These are phyloP conservation scores for Podospora comata DNA, from an alignment of 495 filamentous ascomycete genomes.

Conservation along the genomic window DNA sequence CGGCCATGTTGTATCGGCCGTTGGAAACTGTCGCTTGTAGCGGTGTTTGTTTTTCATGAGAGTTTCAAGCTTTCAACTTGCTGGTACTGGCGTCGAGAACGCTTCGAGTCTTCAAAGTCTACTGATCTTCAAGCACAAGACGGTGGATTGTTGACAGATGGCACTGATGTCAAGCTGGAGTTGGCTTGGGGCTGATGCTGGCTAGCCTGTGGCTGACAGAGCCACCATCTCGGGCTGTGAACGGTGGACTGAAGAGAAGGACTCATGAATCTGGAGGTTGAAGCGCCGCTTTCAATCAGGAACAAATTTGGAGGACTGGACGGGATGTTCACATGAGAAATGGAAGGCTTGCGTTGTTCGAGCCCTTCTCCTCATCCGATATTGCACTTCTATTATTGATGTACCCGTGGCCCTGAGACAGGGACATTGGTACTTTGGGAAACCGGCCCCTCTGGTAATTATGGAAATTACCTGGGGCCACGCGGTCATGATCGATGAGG, in stretches of 20 bases:
- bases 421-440: slow-evolving; percentile 21
- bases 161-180: background rate
- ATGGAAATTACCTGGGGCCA: slow-evolving; percentile 29
- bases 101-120: background rate
- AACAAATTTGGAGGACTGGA: background rate
- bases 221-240: background rate
- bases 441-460: slow-evolving; percentile 16
- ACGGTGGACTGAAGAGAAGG: background rate
- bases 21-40: background rate
- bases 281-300: background rate
- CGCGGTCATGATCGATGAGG: slow-evolving; percentile 12
- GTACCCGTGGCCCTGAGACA: slow-evolving; percentile 30
- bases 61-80: no score
- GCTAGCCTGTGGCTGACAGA: background rate
- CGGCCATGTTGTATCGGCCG: background rate
- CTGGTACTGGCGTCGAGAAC: background rate
- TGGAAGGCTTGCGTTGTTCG: slow-evolving; percentile 22
- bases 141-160: no score
- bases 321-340: slow-evolving; percentile 25
- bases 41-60: background rate
- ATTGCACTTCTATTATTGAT: slow-evolving; percentile 29
- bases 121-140: no score
- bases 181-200: background rate
- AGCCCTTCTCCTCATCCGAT: slow-evolving; percentile 27
- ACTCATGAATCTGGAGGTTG: background rate